These are phyloP conservation scores for Talaromyces sp. DNA, from an alignment of 2,329 filamentous ascomycete species.

Conservation along the genomic window DNA sequence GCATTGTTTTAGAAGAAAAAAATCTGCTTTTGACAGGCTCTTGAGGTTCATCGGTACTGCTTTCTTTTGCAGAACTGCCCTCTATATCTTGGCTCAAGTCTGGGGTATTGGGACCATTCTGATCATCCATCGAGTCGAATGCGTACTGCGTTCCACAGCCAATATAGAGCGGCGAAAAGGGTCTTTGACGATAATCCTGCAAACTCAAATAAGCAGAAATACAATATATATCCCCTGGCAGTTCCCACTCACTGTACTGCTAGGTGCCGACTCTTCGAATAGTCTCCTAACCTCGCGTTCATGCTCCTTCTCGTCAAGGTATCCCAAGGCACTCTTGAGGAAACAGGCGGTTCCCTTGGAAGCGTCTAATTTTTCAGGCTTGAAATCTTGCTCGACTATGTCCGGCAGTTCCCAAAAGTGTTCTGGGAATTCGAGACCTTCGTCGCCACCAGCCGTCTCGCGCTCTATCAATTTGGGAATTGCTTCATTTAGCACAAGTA, in stretches of 20 bases:
- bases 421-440: conserved; percentile 37
- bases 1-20: not conserved
- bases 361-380: conserved; percentile 22
- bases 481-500: conserved; percentile 11
- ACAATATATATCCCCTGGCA: not conserved
- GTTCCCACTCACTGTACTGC: conserved; percentile 18
- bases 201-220: not conserved
- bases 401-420: conserved; percentile 25
- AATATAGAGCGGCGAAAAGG: conserved; percentile 6
- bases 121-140: not conserved
- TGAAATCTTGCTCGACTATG: conserved; percentile 13
- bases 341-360: conserved; percentile 16
- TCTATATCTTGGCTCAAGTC: not conserved
- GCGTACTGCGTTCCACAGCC: not conserved
- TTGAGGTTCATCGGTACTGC: not conserved
- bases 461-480: conserved; percentile 16
- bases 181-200: not conserved
- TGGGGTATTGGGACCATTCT: not conserved
- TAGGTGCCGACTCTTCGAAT: conserved; percentile 15
- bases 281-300: conserved; percentile 18
- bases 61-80: not conserved
- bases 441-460: conserved; percentile 35
- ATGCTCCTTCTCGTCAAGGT: conserved; percentile 15
- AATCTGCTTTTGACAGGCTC: not conserved
- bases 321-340: conserved; percentile 24